Evolutionary conservation across 306 rosid species (phyloP).

Genomic region (Fagus sylvatica): DNA sequence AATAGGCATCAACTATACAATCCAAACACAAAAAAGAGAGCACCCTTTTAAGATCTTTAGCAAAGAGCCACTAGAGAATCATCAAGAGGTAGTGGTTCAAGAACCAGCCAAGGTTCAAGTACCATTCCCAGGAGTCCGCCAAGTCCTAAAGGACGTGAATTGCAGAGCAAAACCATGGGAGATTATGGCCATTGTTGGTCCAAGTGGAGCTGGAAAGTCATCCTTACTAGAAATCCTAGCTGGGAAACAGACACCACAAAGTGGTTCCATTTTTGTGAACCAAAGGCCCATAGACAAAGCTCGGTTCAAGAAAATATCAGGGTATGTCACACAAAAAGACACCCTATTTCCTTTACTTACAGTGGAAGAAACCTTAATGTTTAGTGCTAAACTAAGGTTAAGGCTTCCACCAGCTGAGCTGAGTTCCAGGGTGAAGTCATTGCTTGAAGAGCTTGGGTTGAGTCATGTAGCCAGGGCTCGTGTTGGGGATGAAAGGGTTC

Average conservation of each 20-base stretch:
- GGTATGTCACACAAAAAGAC: constrained; percentile 87
- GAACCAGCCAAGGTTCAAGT: constrained; percentile 32
- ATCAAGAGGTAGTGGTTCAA: constrained; percentile 26
- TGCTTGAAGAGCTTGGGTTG: constrained; percentile 75
- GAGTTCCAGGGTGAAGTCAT: constrained; percentile 56
- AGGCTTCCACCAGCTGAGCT: constrained; percentile 49
- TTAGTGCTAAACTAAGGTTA: constrained; percentile 68
- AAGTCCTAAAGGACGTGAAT: constrained; percentile 59
- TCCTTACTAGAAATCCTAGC: constrained; percentile 85
- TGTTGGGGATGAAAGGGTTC: constrained; percentile 73
- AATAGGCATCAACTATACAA: constrained; percentile 64
- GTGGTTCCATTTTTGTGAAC: constrained; percentile 65
- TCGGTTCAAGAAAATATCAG: constrained; percentile 73
- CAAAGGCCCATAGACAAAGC: constrained; percentile 54
- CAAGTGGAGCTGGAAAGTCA: constrained; percentile 95
- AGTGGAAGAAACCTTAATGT: constrained; percentile 86
- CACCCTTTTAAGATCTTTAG: constrained; percentile 51
- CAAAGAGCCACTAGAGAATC: constrained; percentile 32
- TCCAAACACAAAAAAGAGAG: constrained; percentile 42
- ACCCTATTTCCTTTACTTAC: constrained; percentile 78
- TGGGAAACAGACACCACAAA: constrained; percentile 60
- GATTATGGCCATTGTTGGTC: constrained; percentile 89
- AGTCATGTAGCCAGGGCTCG: constrained; percentile 63
- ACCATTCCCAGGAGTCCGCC: constrained; percentile 42
- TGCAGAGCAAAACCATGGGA: constrained; percentile 74